Evolutionary conservation across 495 filamentous ascomycete genomes (phyloP), one percentile per base, ranked within the genome.

Genomic region (Mytilinidion resinicola): DNA sequence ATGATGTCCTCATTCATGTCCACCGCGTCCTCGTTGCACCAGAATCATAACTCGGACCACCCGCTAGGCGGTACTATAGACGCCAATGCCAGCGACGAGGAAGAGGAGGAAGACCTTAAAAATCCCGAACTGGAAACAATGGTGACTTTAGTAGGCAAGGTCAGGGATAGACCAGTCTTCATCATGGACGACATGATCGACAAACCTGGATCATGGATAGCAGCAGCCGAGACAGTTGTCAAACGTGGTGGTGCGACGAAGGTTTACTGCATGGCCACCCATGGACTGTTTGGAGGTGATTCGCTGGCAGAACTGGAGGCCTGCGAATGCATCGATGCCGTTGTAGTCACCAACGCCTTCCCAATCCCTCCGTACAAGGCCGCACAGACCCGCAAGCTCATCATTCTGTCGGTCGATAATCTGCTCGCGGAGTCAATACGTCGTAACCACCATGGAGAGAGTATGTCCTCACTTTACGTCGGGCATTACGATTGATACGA

Each of bases 111-210:
- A 57, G 82, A 82, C 15, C 80, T 86, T 50, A 80, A 82, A 57
- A 82, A 88, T 61, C 81, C 82, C 14, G 85, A 86, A 57, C 76
- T 90, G 38, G 93, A 98, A 71, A 88, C 89, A 70, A 96, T 90
- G 76, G 91, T 97, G 65, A 98, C 93, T 1, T 77, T 98, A 51
- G 95, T 98, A 35, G 93, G 93, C 57, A 89, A 97, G 61, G 93
- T 98, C 53, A 83, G 82, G 63, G 83, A 86, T 70, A 82, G 85
- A 54, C 82, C 88, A 1, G 93, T 96, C 38, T 86, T 98, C 71
- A 87, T 98, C 59, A 86, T 98, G 49, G 93, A 98, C 75, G 93
- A 98, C 72, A 96, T 98, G 88, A 96, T 98, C 64, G 93, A 98
- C 76, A 96, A 95, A 72, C 84, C 89, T 30, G 90, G 89, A 19